These are phyloP conservation scores for Bipolaris sorokiniana DNA, from an alignment of 2,329 filamentous ascomycete species.

Conservation along the genomic window DNA sequence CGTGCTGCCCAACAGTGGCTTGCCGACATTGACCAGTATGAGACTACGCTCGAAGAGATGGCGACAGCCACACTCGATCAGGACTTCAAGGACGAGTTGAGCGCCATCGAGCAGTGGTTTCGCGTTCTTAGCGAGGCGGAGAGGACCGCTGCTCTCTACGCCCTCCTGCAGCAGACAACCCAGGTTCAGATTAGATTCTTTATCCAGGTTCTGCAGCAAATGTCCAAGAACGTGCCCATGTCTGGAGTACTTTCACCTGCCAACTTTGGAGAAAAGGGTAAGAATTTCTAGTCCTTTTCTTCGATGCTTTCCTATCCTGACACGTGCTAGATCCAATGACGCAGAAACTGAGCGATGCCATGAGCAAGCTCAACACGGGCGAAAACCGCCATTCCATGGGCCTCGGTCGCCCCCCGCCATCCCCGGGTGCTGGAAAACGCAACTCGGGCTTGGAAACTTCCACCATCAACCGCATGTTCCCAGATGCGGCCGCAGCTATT, in stretches of 20 bases:
- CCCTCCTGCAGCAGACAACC: constrained; percentile 94
- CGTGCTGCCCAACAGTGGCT: constrained; percentile 98
- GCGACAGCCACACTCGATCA: constrained; percentile 97
- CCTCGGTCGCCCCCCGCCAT: constrained; percentile 72
- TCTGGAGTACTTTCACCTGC: constrained; percentile 92
- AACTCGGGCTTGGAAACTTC: constrained; percentile 93
- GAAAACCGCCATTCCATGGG: constrained; percentile 84
- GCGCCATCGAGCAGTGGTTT: constrained; percentile 99
- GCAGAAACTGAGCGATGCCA: constrained; percentile 91
- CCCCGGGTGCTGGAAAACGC: constrained; percentile 73
- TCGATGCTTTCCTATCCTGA: constrained; percentile 21
- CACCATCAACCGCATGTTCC: constrained; percentile 98
- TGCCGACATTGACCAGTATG: constrained; percentile 97
- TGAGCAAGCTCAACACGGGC: constrained; percentile 92
- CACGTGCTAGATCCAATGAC: constrained; percentile 83
- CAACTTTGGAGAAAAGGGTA: constrained; percentile 92
- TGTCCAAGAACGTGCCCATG: constrained; percentile 98
- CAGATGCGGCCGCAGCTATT: constrained; percentile 96
- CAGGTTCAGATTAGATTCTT: constrained; percentile 99
- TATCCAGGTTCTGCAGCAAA: constrained; percentile 97
- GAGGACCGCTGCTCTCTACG: constrained; percentile 92
- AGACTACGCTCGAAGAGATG: constrained; percentile 99
- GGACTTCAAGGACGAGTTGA: constrained; percentile 99
- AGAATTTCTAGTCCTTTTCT: constrained; percentile 23
- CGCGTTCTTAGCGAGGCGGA: constrained; percentile 96